Evolutionary conservation across 148 eudicot species (phyloP).

Genomic region (Persicaria tinctoria): DNA sequence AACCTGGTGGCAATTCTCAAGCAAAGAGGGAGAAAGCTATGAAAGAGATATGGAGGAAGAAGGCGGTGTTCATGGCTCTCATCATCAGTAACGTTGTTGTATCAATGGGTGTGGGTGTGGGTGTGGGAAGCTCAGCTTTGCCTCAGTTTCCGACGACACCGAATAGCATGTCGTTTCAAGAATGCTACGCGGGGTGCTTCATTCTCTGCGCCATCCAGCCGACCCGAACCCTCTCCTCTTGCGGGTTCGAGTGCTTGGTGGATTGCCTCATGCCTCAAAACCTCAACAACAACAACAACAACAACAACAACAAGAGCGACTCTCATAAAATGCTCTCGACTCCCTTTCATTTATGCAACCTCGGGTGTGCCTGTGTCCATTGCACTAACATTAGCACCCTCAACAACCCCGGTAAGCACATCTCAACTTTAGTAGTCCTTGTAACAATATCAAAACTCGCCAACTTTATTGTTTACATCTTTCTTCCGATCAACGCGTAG

Average conservation of each 20-base stretch:
- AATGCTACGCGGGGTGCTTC: slow-evolving; percentile 6
- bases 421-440: background rate
- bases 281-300: background rate
- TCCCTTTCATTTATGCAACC: background rate
- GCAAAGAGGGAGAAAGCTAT: background rate
- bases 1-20: background rate
- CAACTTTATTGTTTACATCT: no score
- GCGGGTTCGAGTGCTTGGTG: slow-evolving; percentile 6
- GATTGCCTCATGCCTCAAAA: slow-evolving; percentile 6
- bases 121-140: background rate
- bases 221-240: slow-evolving; percentile 9
- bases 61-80: background rate
- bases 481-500: background rate
- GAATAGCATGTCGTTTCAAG: slow-evolving; percentile 9
- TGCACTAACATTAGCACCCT: slow-evolving; percentile 2
- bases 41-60: slow-evolving; percentile 1
- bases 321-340: background rate
- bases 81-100: background rate
- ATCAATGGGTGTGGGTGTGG: no score
- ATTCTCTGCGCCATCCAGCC: slow-evolving; percentile 8
- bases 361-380: background rate
- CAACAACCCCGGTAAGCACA: slow-evolving; percentile 1
- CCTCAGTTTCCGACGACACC: background rate
- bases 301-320: background rate
- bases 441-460: no score